phyloP scores from a whole-genome alignment of 73 alveolate genomes.

The Uronychia binucleata region DNA sequence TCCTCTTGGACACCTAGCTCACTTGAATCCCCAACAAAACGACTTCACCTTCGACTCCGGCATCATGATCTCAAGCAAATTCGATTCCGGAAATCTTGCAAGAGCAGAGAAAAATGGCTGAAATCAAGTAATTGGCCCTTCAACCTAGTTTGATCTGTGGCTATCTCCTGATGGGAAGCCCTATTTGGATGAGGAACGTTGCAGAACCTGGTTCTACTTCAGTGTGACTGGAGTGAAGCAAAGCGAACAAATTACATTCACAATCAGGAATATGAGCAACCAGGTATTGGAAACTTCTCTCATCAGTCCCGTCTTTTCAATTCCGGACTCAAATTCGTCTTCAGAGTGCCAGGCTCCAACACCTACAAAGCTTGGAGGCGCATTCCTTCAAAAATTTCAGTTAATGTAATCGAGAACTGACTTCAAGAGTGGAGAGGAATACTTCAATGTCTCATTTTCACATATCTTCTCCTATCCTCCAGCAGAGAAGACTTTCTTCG shows the following conservation, averaged over 20 bases:
- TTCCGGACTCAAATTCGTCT: slow-evolving; percentile 13
- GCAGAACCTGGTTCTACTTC: slow-evolving; percentile 64
- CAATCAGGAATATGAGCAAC: slow-evolving; percentile 56
- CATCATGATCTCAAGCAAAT: not conserved
- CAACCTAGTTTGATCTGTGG: not conserved
- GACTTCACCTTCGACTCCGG: not conserved
- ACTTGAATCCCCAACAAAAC: not conserved
- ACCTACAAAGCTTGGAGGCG: slow-evolving; percentile 43
- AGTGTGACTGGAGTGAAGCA: slow-evolving; percentile 31
- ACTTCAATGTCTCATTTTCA: not conserved
- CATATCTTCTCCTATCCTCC: not conserved
- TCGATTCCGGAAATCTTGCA: slow-evolving; percentile 1
- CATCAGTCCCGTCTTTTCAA: not conserved
- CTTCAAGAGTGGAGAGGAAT: slow-evolving; percentile 3
- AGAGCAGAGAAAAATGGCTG: not conserved
- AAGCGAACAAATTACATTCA: slow-evolving; percentile 18
- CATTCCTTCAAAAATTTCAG: not conserved
- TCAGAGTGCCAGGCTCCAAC: slow-evolving; percentile 14
- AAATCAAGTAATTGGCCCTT: too few species aligned
- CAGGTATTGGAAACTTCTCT: slow-evolving; percentile 29
- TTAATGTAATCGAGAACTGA: not conserved
- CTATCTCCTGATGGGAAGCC: slow-evolving; percentile 41
- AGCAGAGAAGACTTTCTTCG: slow-evolving; percentile 13
- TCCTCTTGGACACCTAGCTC: too few species aligned
- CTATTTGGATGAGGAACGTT: slow-evolving; percentile 12